phyloP scores from a whole-genome alignment of 176 grass and related monocot species.

The Carex kokanica region DNA sequence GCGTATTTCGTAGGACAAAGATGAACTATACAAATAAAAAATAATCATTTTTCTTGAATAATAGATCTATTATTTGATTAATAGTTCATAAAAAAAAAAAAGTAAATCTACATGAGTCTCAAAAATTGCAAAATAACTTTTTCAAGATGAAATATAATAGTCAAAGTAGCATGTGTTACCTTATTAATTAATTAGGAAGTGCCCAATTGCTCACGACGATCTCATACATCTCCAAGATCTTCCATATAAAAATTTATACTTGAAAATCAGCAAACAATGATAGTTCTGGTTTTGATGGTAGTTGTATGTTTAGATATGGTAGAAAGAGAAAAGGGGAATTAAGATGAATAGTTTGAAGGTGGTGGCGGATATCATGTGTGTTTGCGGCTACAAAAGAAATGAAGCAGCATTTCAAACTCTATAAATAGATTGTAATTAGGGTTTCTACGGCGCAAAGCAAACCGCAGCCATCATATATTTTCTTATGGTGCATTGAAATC shows the following conservation, averaged over 20 bases:
- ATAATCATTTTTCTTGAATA: background rate
- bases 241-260: background rate
- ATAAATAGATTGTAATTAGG: background rate
- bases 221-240: background rate
- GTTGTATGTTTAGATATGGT: background rate
- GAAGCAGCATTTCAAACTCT: background rate
- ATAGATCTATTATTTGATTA: background rate
- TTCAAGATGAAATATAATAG: background rate
- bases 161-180: background rate
- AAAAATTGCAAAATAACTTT: background rate
- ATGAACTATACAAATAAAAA: background rate
- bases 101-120: background rate
- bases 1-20: background rate
- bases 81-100: background rate
- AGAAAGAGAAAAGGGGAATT: background rate
- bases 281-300: background rate
- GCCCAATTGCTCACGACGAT: background rate
- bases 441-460: background rate
- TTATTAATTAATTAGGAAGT: slow-evolving; percentile 1
- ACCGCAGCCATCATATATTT: background rate
- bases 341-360: background rate
- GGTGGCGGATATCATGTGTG: background rate
- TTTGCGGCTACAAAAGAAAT: background rate
- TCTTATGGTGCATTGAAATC: background rate
- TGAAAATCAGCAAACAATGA: background rate